Conservation (phyloP, 2,329 filamentous ascomycete genomes). For the Penicillium sp. region DNA sequence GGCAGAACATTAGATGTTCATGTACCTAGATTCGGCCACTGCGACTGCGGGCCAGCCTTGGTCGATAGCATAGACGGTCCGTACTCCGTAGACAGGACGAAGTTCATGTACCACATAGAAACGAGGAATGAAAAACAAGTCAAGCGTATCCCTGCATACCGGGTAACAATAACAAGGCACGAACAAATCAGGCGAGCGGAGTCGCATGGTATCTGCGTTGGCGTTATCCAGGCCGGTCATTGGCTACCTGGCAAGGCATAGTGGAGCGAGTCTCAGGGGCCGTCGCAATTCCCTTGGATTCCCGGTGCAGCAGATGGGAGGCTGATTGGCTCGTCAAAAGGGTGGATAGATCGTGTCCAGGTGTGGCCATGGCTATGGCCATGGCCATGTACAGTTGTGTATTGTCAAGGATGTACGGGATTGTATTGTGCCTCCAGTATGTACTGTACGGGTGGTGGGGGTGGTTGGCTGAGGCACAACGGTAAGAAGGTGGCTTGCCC, state of each 20-base stretch:
- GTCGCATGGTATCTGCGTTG: conserved; percentile 14
- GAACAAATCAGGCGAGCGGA: conserved; percentile 16
- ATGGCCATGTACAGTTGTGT: neutral
- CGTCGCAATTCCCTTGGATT: conserved; percentile 30
- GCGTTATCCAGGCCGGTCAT: no score
- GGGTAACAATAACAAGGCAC: conserved; percentile 27
- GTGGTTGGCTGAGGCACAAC: no score
- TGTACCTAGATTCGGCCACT: no score
- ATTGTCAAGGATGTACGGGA: neutral
- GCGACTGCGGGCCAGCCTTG: no score
- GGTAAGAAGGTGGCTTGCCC: no score
- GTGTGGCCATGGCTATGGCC: neutral
- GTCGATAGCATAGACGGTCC: no score
- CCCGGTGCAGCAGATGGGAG: conserved; percentile 1
- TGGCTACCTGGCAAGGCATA: conserved; percentile 23
- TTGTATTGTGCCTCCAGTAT: neutral
- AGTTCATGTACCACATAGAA: conserved; percentile 8
- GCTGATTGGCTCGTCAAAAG: conserved; percentile 7
- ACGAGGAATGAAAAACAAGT: conserved; percentile 30
- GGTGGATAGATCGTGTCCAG: conserved; percentile 2
- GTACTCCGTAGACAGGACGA: no score
- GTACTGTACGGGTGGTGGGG: neutral
- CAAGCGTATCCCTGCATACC: conserved; percentile 38
- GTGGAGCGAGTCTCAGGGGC: conserved; percentile 39
- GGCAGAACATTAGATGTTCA: no score